Percentiles rank a stretch among this genome's conserved stretches.
Evolutionary conservation across 371 early-diverging fungal species (phyloP).

Genomic region (Actinomortierella ambigua): DNA sequence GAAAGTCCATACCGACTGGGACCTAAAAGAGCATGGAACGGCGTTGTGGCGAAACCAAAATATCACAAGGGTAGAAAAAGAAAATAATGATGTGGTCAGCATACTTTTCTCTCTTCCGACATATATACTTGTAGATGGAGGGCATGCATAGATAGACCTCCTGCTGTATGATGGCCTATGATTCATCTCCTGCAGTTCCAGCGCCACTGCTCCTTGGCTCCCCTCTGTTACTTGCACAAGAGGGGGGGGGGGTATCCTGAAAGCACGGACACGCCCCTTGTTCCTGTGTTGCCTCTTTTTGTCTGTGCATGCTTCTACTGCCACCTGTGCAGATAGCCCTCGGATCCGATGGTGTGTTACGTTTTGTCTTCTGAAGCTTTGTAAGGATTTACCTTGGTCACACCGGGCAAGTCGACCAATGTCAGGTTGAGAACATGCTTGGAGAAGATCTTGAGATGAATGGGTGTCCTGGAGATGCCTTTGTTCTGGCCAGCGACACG

Average conservation of each 20-base stretch:
- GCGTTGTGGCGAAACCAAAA: no score
- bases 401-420: slow-evolving; percentile 93
- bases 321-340: not conserved
- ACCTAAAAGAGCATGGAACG: slow-evolving; percentile 25
- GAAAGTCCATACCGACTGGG: slow-evolving; percentile 49
- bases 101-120: no score
- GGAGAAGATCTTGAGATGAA: slow-evolving; percentile 88
- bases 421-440: slow-evolving; percentile 90
- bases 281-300: not conserved
- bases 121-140: no score
- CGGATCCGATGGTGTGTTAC: no score
- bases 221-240: not conserved
- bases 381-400: slow-evolving; percentile 85
- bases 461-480: slow-evolving; percentile 85
- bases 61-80: no score
- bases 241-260: no score
- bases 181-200: not conserved
- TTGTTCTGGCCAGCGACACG: slow-evolving; percentile 88
- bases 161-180: not conserved
- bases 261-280: no score
- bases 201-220: no score
- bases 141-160: not conserved
- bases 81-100: no score
- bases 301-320: not conserved
- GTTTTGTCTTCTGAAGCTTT: not conserved